These are phyloP conservation scores for Silene uniflora DNA, from an alignment of 148 eudicot genomes.

Conservation along the genomic window DNA sequence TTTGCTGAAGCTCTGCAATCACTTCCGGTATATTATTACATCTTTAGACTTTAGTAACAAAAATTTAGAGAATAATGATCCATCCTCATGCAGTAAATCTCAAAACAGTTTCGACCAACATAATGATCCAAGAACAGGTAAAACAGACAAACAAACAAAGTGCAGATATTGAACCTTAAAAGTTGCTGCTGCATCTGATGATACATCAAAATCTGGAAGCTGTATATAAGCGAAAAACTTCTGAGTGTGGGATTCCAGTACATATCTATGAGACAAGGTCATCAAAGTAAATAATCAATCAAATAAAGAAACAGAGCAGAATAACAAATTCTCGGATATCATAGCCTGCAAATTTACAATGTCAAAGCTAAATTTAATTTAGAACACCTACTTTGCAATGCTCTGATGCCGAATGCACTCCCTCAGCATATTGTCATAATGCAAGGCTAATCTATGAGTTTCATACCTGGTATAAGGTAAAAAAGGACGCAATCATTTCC, in stretches of 20 bases:
- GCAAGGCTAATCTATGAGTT: slow-evolving; percentile 31
- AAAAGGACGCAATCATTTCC: background rate
- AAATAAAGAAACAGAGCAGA: background rate
- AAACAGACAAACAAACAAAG: background rate
- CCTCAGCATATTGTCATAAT: slow-evolving; percentile 48
- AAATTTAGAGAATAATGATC: background rate
- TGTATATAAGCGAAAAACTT: slow-evolving; percentile 64
- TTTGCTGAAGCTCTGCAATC: too few species aligned
- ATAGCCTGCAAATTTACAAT: background rate
- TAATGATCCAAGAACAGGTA: background rate
- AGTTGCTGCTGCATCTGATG: slow-evolving; percentile 70
- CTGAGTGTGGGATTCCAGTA: slow-evolving; percentile 51
- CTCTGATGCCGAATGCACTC: slow-evolving; percentile 55
- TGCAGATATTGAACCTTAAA: slow-evolving; percentile 46
- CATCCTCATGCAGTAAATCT: too few species aligned
- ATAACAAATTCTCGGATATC: background rate
- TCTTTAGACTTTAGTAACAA: background rate
- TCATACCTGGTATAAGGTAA: slow-evolving; percentile 32
- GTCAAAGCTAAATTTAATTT: background rate
- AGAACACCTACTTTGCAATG: slow-evolving; percentile 37
- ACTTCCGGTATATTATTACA: background rate
- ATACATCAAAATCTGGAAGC: slow-evolving; percentile 62
- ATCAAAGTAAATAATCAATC: background rate
- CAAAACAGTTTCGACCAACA: background rate
- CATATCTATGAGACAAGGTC: slow-evolving; percentile 34